A percentile compares a stretch with the other conserved stretches of the same genome.
These are phyloP conservation scores for Hyphopichia homilentoma DNA, from an alignment of 805 yeast species.

Conservation along the genomic window DNA sequence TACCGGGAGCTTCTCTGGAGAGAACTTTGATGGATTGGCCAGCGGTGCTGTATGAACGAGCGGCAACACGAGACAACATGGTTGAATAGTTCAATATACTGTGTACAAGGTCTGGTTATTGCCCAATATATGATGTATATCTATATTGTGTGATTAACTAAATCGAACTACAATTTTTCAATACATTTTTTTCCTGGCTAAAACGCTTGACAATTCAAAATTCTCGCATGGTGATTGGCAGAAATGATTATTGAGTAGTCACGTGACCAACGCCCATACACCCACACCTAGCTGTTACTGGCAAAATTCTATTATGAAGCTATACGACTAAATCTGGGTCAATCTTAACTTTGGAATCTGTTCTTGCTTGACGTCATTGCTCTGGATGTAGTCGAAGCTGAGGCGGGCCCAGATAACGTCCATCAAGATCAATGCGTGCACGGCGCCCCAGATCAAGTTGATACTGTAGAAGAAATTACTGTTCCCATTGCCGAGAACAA, in stretches of 20 bases:
- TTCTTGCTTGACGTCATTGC: conserved; percentile 37
- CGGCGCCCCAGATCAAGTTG: conserved; percentile 72
- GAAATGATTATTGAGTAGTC: not conserved
- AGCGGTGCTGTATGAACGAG: conserved; percentile 42
- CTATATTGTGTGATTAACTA: too few relatives aligned
- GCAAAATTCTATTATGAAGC: not conserved
- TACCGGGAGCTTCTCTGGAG: conserved; percentile 58
- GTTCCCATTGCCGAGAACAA: conserved; percentile 89
- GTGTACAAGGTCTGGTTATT: too few relatives aligned
- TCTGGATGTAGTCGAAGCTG: conserved; percentile 54
- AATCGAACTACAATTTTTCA: too few relatives aligned
- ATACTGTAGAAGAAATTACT: conserved; percentile 96
- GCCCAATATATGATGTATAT: too few relatives aligned
- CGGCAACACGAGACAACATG: conserved; percentile 41
- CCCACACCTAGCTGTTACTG: too few relatives aligned
- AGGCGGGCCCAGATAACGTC: conserved; percentile 84
- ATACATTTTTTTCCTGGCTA: not conserved
- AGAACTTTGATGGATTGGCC: conserved; percentile 43
- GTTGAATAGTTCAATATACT: too few relatives aligned
- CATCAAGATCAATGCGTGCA: conserved; percentile 61
- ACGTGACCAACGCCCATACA: not conserved
- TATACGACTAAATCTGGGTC: conserved; percentile 39
- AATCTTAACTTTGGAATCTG: conserved; percentile 31
- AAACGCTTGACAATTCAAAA: conserved; percentile 4
- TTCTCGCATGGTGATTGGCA: conserved; percentile 14